Conservation (phyloP, 129 eudicot genomes). For the Flaveria robusta region DNA sequence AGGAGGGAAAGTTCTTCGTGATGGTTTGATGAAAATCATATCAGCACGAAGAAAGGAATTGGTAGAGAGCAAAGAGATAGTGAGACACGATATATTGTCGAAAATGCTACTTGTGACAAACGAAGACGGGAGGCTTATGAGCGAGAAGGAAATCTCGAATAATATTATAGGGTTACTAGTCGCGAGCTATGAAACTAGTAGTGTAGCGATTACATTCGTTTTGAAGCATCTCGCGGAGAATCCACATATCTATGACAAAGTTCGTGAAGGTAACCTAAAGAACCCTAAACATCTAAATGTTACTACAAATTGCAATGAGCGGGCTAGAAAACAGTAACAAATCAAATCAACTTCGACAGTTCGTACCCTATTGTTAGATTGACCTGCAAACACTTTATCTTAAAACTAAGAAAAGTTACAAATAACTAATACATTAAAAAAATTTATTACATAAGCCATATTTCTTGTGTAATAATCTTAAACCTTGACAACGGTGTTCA, state of each 20-base stretch:
- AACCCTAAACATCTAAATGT: not conserved
- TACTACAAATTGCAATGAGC: not conserved
- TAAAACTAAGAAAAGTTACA: too few species aligned
- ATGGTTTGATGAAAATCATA: conserved; percentile 26
- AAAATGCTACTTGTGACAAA: conserved; percentile 38
- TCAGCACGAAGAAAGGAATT: conserved; percentile 33
- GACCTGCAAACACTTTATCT: not conserved
- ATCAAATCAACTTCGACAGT: not conserved
- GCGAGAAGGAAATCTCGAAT: conserved; percentile 39
- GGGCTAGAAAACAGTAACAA: not conserved
- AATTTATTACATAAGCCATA: too few species aligned
- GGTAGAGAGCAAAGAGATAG: conserved; percentile 6
- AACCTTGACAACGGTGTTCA: not conserved
- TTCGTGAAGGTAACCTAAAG: conserved; percentile 34
- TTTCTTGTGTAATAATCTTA: too few species aligned
- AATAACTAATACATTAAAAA: too few species aligned
- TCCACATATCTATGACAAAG: conserved; percentile 40
- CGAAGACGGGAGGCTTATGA: conserved; percentile 35
- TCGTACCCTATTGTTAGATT: not conserved
- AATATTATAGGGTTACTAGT: conserved; percentile 42
- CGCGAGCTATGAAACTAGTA: conserved; percentile 44
- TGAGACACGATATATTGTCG: conserved; percentile 33
- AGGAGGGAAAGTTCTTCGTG: conserved; percentile 37
- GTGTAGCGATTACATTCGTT: conserved; percentile 41
- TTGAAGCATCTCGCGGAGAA: conserved; percentile 49